Evolutionary conservation across 345 rosid genomes (phyloP).

Genomic region (Microthlaspi erraticum): DNA sequence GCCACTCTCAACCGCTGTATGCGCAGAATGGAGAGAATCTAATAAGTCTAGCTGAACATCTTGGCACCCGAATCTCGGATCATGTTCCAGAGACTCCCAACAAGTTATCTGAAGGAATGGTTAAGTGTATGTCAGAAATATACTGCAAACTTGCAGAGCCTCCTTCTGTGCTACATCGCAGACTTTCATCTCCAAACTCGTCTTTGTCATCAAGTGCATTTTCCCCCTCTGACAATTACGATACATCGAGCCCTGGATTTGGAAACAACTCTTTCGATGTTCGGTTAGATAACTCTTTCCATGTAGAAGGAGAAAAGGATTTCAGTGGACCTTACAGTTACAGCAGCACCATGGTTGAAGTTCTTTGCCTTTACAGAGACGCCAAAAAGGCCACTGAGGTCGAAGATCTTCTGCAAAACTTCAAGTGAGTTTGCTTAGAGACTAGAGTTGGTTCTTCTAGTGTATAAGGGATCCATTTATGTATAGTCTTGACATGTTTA

Average conservation of each 20-base stretch:
- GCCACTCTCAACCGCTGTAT: constrained; percentile 85
- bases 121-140: constrained; percentile 88
- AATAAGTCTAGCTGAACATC: constrained; percentile 93
- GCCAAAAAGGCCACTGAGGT: constrained; percentile 77
- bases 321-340: constrained; percentile 89
- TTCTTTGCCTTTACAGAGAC: constrained; percentile 80
- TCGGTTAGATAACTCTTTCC: constrained; percentile 81
- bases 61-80: constrained; percentile 86
- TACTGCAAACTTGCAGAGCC: constrained; percentile 94
- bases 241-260: constrained; percentile 83
- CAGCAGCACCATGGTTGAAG: constrained; percentile 75
- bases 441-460: neutral
- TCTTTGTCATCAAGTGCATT: constrained; percentile 75
- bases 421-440: constrained; percentile 58
- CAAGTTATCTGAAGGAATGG: constrained; percentile 95
- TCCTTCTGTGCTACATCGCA: constrained; percentile 56
- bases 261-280: constrained; percentile 78
- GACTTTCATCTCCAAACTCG: constrained; percentile 79
- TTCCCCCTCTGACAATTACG: constrained; percentile 77
- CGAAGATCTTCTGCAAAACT: constrained; percentile 80
- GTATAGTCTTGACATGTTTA: constrained; percentile 17
- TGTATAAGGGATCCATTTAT: constrained; percentile 19
- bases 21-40: constrained; percentile 68
- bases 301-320: constrained; percentile 83
- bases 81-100: constrained; percentile 90